Evolutionary conservation across 83 land plant genomes (phyloP), one percentile per base, ranked within the genome.

Genomic region (Isoetes engelmannii): DNA sequence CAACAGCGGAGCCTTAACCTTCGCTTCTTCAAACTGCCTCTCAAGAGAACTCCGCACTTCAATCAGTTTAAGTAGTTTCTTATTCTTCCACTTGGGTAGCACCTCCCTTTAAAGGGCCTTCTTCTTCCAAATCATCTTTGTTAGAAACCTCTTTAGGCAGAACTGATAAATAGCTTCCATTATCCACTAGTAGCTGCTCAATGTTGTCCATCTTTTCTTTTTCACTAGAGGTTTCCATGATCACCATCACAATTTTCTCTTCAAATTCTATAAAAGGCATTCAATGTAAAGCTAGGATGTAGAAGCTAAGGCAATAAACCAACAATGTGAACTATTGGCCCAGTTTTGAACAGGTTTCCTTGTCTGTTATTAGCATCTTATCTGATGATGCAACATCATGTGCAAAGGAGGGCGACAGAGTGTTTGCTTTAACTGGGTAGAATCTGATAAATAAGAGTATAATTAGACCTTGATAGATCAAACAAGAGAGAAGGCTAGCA

Each of bases 1-100:
- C 99, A 97, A 94, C 5, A 88, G 80, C 6, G 80, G 83, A 81
- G 81, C 86, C 60, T 85, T 74, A 7, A 66, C 79, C 58, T 80
- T 83, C 48, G 75, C 80, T 48, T 65, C 75, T 47, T 73, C 82
- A n/a, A 84, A 81, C 61, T 56, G 67, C 68, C 57, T 63, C 50
- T 85, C 83, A 76, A 91, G 65, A 59, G 73, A 78, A 20, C 83
- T 89, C 18, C 99, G 86, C 72, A 79, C 19, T 72, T 72, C 71
- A 48, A 93, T 93, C 37, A 90, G 74, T 71, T 70, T 80, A 61
- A 76, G 69, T 4, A 84, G 77, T 74, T 93, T 90, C 57, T 80
- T 82, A 48, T 80, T 73, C 53, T 68, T 69, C 45, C 75, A 69
- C 4, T 28, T 15, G 67, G 74, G 85, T 7, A n/a, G 54, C 49